Conservation (phyloP, 1,284 basidiomycete genomes). For the Exobasidium rhododendri region DNA sequence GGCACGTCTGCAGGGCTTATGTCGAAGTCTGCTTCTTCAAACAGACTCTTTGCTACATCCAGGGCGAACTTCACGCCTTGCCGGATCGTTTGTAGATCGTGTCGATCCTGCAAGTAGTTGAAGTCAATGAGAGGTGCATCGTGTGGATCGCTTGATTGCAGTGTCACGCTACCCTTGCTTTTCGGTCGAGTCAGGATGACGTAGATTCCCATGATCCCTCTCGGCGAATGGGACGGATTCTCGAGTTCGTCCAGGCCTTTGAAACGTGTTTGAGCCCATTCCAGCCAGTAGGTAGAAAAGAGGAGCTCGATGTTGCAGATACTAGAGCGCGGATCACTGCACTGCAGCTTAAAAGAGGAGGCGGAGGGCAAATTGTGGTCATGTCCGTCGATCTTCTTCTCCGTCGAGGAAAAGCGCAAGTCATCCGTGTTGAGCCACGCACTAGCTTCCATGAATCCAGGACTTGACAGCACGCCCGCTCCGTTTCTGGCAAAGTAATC, state of each 20-base stretch:
- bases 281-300: conserved; percentile 7
- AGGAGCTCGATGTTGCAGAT: conserved; percentile 15
- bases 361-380: background rate
- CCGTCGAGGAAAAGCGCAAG: background rate
- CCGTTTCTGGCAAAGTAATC: conserved; percentile 13
- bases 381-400: background rate
- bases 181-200: conserved; percentile 7
- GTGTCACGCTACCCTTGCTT: conserved; percentile 1
- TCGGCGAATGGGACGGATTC: background rate
- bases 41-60: background rate
- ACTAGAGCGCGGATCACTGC: conserved; percentile 6
- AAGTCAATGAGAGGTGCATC: conserved; percentile 12
- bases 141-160: background rate
- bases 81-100: conserved; percentile 1
- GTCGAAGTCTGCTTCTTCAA: conserved; percentile 4
- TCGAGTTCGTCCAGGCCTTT: background rate
- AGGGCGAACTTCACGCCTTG: conserved; percentile 8
- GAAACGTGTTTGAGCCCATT: conserved; percentile 3
- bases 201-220: conserved; percentile 2
- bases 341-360: conserved; percentile 7
- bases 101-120: conserved; percentile 4
- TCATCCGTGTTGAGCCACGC: conserved; percentile 15
- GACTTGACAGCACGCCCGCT: conserved; percentile 10
- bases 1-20: conserved; percentile 14
- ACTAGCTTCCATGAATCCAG: conserved; percentile 15